Percentiles rank a stretch among this genome's conserved stretches.
These are phyloP conservation scores for Pseudopithomyces chartarum DNA, from an alignment of 2,329 filamentous ascomycete species.

Conservation along the genomic window DNA sequence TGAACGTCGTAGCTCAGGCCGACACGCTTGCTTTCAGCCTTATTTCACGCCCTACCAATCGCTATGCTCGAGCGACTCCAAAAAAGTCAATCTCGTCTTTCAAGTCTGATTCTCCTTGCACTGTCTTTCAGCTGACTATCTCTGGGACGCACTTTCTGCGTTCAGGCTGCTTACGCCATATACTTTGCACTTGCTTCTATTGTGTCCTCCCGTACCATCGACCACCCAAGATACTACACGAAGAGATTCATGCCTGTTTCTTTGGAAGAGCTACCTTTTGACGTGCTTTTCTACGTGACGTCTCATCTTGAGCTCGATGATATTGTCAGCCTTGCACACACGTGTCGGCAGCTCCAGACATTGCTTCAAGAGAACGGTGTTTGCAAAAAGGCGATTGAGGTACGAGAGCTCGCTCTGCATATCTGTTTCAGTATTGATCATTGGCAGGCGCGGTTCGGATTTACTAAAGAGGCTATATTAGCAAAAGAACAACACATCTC, in stretches of 20 bases:
- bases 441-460: conserved; percentile 46
- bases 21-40: neutral
- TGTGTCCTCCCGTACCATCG: neutral
- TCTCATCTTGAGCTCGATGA: conserved; percentile 62
- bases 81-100: neutral
- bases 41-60: neutral
- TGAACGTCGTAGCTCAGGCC: neutral
- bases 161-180: neutral
- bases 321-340: conserved; percentile 60
- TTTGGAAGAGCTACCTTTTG: conserved; percentile 62
- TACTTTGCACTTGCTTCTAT: neutral
- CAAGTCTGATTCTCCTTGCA: neutral
- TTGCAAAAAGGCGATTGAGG: conserved; percentile 63
- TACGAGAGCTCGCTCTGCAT: conserved; percentile 40
- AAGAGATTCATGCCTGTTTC: conserved; percentile 29
- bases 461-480: conserved; percentile 52
- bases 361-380: conserved; percentile 61
- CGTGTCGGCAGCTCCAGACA: conserved; percentile 57
- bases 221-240: neutral
- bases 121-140: neutral
- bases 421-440: conserved; percentile 8
- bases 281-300: conserved; percentile 66
- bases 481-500: conserved; percentile 44
- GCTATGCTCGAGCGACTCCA: neutral
- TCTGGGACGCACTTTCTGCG: neutral